Percentiles rank a stretch among this genome's conserved stretches.
Evolutionary conservation across 2,329 filamentous ascomycete species (phyloP).

Genomic region (Diplocarpon mali): DNA sequence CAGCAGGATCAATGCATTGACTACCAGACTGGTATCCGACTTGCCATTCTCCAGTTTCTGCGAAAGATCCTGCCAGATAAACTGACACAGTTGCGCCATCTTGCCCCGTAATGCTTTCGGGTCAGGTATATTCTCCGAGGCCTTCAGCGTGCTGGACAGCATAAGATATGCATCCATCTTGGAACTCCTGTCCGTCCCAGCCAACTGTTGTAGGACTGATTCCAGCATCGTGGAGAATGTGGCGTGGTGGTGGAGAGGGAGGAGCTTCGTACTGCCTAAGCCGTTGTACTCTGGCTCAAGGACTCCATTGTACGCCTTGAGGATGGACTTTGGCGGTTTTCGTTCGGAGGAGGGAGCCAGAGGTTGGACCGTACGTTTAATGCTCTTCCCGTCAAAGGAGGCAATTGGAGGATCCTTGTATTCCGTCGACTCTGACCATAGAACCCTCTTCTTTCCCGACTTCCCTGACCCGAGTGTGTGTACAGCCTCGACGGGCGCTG

Average conservation of each 20-base stretch:
- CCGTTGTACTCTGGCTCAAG: conserved; percentile 9
- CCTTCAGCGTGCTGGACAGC: conserved; percentile 62
- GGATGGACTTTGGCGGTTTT: conserved; percentile 60
- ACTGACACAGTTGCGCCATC: conserved; percentile 66
- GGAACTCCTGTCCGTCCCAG: conserved; percentile 57
- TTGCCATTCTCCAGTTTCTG: conserved; percentile 44
- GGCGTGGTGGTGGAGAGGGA: conserved; percentile 29
- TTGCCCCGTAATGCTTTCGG: conserved; percentile 61
- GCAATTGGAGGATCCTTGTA: conserved; percentile 36
- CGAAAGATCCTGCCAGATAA: conserved; percentile 71
- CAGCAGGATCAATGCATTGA: conserved; percentile 68
- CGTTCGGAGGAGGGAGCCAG: conserved; percentile 30
- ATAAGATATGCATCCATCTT: conserved; percentile 81
- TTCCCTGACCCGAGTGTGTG: conserved; percentile 22
- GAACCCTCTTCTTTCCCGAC: conserved; percentile 42
- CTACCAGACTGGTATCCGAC: conserved; percentile 58
- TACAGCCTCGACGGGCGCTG: conserved; percentile 27
- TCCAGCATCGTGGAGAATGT: conserved; percentile 74
- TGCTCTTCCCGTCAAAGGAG: conserved; percentile 10
- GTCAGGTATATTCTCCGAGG: conserved; percentile 74
- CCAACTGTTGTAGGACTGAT: conserved; percentile 71
- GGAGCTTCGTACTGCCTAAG: conserved; percentile 15
- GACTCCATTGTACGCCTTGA: conserved; percentile 51
- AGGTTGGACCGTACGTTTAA: conserved; percentile 10
- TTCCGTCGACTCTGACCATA: conserved; percentile 47